Base-by-base conservation (phyloP, 2,329 filamentous ascomycete species). In the Berkeleyomyces basicola region DNA sequence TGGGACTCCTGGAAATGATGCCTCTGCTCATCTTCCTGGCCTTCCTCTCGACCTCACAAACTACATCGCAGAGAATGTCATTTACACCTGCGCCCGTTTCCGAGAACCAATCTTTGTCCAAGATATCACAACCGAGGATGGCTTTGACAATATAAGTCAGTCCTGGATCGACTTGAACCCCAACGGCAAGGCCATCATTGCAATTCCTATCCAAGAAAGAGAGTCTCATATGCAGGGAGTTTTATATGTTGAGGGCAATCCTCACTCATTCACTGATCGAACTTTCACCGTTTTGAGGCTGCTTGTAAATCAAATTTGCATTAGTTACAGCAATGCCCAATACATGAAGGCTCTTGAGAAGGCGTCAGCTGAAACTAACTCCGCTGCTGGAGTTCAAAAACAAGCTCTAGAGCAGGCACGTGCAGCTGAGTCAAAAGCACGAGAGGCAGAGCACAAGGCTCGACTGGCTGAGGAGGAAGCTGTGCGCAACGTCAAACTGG, bases 301-400 rank as follows among this genome's bases (percentile, higher is more conserved):
- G 36, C 79, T 92, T 6, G 87, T 90, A 65, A 88, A 89, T 69
- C 88, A 91, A 71, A 88, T 92, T 43, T 82, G 82, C 66, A 86
- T 86, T 72, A 85, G 82, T 70, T 86, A 85, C 70, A 84, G 82
- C 11, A 86, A 86, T 67, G 83, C 83, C 1, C 73, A 85, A 40
- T 79, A 82, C 1, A 81, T 86, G 75, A 86, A 85, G 70, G 82
- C 85, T 46, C 78, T 90, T 6, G 85, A 90, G 70, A 87, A 86
- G 70, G 86, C 90, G 1, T 88, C 86, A 33, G 86, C 86, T 4
- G 85, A 87, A 71, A 91, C 91, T 67, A 82, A 83, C 37, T 84
- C 84, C 1, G 91, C 91, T 86, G 82, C 91, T 7, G 80, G 83
- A 63, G 79, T 90, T 65, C 88, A 92, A 70, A 90, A 87, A 72